Base-by-base conservation (phyloP, 208 protist species). In the Polymyxa betae region DNA sequence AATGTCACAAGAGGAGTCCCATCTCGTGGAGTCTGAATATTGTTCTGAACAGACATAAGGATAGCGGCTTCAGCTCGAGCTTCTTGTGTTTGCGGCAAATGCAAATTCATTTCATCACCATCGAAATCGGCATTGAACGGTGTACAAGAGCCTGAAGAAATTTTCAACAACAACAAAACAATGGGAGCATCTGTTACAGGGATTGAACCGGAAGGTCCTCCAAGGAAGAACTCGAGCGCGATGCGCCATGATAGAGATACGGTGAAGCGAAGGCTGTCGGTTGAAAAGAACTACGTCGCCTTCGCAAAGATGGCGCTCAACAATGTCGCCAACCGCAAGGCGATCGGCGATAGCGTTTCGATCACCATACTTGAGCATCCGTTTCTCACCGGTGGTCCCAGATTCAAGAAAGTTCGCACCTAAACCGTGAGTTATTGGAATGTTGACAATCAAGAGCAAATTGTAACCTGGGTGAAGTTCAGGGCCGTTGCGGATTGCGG, bases 61-160 rank as follows among this genome's bases (percentile, higher is more conserved):
- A 38, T 54, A 12, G 88, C 44, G n/a, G 88, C 44, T 35, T 82
- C 72, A 35, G 72, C n/a, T 38, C 72, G 32, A 0, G 99, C 98
- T 93, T 99, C 98, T 90, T 99, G 95, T 0, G 98, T 99, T 94
- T 99, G 98, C 72, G 98, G 98, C 87, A 99, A 90, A 93, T 99
- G 98, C 16, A 99, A 92, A 93, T 99, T 99, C 99, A 99, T 99
- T 94, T 99, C 98, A 95, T 99, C 99, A 32, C 97, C 97, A 93
- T 99, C 98, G 94, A 99, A 99, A 93, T 99, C 98, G 24, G 98
- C 98, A 95, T 99, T 99, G 96, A 99, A 99, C 60, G 98, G 98
- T 41, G 96, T 94, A 92, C 98, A 99, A 90, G 96, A 98, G 95
- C 97, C 99, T 89, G 60, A 45, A 89, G 41, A 5, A 89, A 5